Evolutionary conservation across 805 yeast species (phyloP), one percentile per base, ranked within the genome.

Genomic region (Yamadazyma insecticola): DNA sequence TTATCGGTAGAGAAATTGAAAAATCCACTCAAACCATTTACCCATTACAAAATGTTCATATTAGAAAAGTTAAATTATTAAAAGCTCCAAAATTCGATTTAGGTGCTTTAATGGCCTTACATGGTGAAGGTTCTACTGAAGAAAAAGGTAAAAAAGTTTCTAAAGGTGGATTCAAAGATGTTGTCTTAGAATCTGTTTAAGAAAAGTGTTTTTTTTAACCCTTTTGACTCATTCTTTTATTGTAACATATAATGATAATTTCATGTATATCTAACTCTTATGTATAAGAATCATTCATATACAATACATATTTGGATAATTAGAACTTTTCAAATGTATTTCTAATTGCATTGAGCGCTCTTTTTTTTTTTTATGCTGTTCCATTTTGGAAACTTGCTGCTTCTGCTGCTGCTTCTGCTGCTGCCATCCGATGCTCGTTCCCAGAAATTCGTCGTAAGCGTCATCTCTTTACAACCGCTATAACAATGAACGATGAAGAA

Each of bases 121-220:
- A 90, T 79, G 97, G 97, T 73, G 97, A 90, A 78, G 78, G 75
- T 56, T 73, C 81, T 53, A 64, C 88, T 50, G 75, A 81, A 65
- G 96, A 89, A 69, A 95, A 92, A 72, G 87, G 95, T 67, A 97
- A 96, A 74, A 89, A 90, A 84, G 89, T 89, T 73, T 90, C 90
- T 61, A 69, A 83, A 55, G 96, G 94, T 71, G 96, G 94, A 70
- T 90, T 88, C 94, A 89, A 90, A 79, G 98, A 90, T 71, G 96
- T 86, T 69, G 87, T 92, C 67, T 87, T 92, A 72, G 97, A 90
- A 79, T 66, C 90, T 64, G 97, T 90, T 66, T 90, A 87, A 55
- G n/a, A n/a, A n/a, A n/a, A 7, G 11, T 7, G 21, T 19, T 36
- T 37, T 37, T 35, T 28, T 28, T 49, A n/a, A n/a, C n/a, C n/a